Evolutionary conservation across 2,329 filamentous ascomycete species (phyloP).

Genomic region (Xenoacremonium recifei): DNA sequence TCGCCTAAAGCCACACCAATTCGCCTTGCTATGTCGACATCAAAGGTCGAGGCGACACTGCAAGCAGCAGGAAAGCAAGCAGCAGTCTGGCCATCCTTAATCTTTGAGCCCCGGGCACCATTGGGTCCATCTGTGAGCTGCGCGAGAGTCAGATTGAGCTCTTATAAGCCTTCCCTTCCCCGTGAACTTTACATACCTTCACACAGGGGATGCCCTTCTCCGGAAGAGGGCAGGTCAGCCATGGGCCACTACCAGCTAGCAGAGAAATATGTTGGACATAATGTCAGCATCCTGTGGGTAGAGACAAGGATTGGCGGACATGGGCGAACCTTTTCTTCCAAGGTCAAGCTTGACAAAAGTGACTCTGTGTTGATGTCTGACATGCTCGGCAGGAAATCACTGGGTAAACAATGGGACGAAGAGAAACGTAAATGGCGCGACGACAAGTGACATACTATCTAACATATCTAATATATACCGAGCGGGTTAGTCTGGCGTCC

Average conservation of each 20-base stretch:
- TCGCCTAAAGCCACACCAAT: constrained; percentile 60
- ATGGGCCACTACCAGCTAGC: constrained; percentile 24
- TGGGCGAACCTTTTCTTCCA: constrained; percentile 28
- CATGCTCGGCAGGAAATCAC: too few relatives aligned
- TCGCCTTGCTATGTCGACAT: constrained; percentile 53
- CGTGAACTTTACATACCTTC: too few relatives aligned
- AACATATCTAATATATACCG: too few relatives aligned
- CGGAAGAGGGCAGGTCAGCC: constrained; percentile 24
- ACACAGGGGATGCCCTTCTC: constrained; percentile 22
- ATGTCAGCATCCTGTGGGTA: constrained; percentile 3
- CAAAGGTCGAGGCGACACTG: constrained; percentile 62
- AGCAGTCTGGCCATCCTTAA: constrained; percentile 21
- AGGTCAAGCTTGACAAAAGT: constrained; percentile 27
- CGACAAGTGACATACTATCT: too few relatives aligned
- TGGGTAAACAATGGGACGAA: too few relatives aligned
- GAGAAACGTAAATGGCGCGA: too few relatives aligned
- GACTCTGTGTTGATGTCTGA: too few relatives aligned
- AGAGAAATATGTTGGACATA: constrained; percentile 26
- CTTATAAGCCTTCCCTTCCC: too few relatives aligned
- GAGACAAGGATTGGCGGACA: neutral
- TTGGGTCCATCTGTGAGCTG: constrained; percentile 23
- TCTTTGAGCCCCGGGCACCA: constrained; percentile 24
- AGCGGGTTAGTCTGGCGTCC: too few relatives aligned
- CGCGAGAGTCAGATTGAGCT: too few relatives aligned
- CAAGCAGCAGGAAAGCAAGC: constrained; percentile 30